These are phyloP conservation scores for Dendrocalamus sinicus DNA, from an alignment of 176 grass and related monocot species.

Conservation along the genomic window DNA sequence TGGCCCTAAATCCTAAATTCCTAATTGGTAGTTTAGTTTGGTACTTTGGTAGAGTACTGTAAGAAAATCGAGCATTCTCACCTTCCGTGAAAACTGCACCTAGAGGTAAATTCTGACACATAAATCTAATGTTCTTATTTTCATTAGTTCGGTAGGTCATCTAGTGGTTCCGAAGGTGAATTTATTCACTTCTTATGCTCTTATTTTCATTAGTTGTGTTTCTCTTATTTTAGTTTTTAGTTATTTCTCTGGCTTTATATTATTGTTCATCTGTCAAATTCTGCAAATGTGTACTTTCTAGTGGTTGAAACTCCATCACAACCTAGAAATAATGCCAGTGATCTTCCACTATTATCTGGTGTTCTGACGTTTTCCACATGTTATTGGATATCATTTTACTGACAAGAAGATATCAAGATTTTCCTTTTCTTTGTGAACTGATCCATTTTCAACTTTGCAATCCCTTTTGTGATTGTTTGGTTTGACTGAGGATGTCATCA, in stretches of 20 bases:
- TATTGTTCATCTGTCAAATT: neutral
- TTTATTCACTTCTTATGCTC: slow-evolving; percentile 30
- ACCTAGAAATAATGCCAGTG: neutral
- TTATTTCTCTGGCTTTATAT: neutral
- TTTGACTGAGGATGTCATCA: neutral
- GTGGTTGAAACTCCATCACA: neutral
- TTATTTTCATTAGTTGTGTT: neutral
- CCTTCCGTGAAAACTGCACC: too few relatives aligned
- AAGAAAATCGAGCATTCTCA: too few relatives aligned
- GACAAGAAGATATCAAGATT: slow-evolving; percentile 8
- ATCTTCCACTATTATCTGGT: neutral
- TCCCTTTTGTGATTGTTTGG: slow-evolving; percentile 17
- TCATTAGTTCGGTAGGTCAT: slow-evolving; percentile 67
- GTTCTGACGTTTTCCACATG: neutral
- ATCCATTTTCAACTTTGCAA: slow-evolving; percentile 5
- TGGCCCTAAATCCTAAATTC: too few relatives aligned
- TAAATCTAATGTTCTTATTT: too few relatives aligned
- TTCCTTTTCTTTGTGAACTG: neutral
- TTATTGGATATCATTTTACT: slow-evolving; percentile 10
- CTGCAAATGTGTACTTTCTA: neutral
- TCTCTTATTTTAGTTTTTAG: neutral
- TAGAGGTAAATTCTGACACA: too few relatives aligned
- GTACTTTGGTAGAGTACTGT: too few relatives aligned
- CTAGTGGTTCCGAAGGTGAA: slow-evolving; percentile 66
- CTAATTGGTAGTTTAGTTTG: too few relatives aligned